Conservation (phyloP, 805 yeast species). For the Barnettozyma pratensis region DNA sequence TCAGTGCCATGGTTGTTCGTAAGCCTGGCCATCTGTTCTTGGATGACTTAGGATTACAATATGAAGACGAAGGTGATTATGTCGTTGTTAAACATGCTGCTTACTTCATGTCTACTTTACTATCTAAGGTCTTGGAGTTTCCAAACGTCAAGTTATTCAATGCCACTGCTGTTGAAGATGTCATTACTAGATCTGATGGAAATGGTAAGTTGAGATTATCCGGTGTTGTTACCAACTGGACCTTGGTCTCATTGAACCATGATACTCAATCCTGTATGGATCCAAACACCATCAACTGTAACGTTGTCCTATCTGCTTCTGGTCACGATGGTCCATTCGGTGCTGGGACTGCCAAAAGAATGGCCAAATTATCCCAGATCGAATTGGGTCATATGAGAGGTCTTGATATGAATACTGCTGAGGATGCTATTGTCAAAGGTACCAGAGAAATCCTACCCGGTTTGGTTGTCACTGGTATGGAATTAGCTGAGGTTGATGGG, state of each 20-base stretch:
- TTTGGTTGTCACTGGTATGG: constrained; percentile 55
- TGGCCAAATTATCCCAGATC: constrained; percentile 23
- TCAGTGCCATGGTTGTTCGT: constrained; percentile 36
- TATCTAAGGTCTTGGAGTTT: constrained; percentile 62
- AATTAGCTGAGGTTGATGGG: constrained; percentile 71
- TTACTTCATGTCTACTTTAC: constrained; percentile 62
- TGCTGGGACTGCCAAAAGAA: constrained; percentile 71
- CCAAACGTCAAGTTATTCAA: constrained; percentile 69
- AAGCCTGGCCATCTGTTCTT: neutral
- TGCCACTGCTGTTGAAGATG: constrained; percentile 67
- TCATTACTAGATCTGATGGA: constrained; percentile 60
- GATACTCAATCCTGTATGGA: constrained; percentile 62
- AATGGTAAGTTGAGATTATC: constrained; percentile 61
- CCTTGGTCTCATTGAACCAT: constrained; percentile 69
- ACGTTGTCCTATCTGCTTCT: constrained; percentile 61
- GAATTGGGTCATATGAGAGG: constrained; percentile 59
- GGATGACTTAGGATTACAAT: constrained; percentile 51
- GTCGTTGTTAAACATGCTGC: constrained; percentile 45
- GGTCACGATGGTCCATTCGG: constrained; percentile 87
- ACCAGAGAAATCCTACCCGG: constrained; percentile 5
- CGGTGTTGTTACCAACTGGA: constrained; percentile 84
- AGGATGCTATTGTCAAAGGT: constrained; percentile 34
- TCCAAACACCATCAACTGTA: constrained; percentile 5
- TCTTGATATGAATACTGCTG: constrained; percentile 73
- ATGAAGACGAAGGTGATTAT: constrained; percentile 76